Evolutionary conservation across 179 eudicot genomes (phyloP).

Genomic region (Silene vulgaris): DNA sequence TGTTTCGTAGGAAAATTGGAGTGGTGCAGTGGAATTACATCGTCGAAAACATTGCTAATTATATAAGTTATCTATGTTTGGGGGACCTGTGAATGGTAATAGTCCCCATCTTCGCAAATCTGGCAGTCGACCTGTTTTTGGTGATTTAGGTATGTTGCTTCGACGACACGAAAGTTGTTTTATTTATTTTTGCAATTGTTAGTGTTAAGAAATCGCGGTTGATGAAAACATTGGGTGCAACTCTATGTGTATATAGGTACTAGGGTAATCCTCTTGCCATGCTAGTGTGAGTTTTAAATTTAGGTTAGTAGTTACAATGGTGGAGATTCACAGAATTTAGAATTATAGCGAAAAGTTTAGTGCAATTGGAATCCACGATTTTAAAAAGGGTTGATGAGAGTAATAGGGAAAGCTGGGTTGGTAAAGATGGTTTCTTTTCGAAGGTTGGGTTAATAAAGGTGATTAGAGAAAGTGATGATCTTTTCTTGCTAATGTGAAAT

Average conservation of each 20-base stretch:
- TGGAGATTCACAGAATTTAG: too few species aligned
- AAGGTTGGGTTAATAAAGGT: too few species aligned
- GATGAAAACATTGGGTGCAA: not conserved
- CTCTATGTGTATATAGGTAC: not conserved
- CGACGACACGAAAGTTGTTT: too few species aligned
- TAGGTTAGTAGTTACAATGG: too few species aligned
- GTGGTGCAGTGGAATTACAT: constrained; percentile 17
- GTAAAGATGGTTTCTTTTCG: too few species aligned
- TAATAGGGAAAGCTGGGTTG: too few species aligned
- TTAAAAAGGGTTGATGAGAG: too few species aligned
- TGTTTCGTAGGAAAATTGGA: constrained; percentile 11
- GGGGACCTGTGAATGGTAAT: constrained; percentile 49
- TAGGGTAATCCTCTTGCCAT: too few species aligned
- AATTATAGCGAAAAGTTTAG: too few species aligned
- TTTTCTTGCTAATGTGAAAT: not conserved
- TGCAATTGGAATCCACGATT: too few species aligned
- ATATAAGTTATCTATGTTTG: constrained; percentile 65
- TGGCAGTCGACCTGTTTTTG: constrained; percentile 68
- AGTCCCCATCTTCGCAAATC: constrained; percentile 93
- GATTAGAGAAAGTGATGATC: not conserved
- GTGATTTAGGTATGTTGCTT: constrained; percentile 29
- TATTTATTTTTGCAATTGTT: not conserved
- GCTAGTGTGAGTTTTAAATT: too few species aligned
- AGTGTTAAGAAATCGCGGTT: not conserved
- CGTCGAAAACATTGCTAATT: constrained; percentile 2